These are phyloP conservation scores for Aquilaria yunnanensis DNA, from an alignment of 345 rosid species.

Conservation along the genomic window DNA sequence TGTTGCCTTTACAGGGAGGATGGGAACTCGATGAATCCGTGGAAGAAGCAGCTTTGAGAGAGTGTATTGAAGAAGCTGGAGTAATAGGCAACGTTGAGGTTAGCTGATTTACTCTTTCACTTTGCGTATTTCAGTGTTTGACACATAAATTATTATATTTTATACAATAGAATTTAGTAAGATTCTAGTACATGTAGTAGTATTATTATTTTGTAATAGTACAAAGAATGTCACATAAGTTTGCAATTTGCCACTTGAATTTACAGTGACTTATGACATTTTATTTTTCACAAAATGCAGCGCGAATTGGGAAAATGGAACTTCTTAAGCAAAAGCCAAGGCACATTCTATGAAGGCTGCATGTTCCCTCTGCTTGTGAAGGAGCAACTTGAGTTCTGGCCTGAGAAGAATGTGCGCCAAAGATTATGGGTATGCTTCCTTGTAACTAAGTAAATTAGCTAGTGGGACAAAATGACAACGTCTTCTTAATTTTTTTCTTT, in stretches of 20 bases:
- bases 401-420: conserved; percentile 56
- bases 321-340: conserved; percentile 68
- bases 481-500: no score
- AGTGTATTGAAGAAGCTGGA: conserved; percentile 83
- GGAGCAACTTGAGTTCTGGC: conserved; percentile 76
- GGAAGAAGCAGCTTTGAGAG: conserved; percentile 75
- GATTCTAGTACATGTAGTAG: not conserved
- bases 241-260: no score
- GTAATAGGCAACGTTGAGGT: conserved; percentile 79
- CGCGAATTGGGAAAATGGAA: conserved; percentile 70
- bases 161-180: not conserved
- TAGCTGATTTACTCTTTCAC: not conserved
- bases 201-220: no score
- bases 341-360: conserved; percentile 74
- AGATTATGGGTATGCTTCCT: conserved; percentile 58
- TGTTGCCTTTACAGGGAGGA: conserved; percentile 50
- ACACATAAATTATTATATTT: not conserved
- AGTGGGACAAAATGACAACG: not conserved
- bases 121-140: not conserved
- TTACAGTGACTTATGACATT: not conserved
- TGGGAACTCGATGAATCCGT: conserved; percentile 92
- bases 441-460: not conserved
- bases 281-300: conserved; percentile 26
- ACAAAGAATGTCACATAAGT: no score
- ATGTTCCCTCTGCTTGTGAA: conserved; percentile 88